Evolutionary conservation across 164 flowering plant genomes (phyloP).

Genomic region (Saururus chinensis): DNA sequence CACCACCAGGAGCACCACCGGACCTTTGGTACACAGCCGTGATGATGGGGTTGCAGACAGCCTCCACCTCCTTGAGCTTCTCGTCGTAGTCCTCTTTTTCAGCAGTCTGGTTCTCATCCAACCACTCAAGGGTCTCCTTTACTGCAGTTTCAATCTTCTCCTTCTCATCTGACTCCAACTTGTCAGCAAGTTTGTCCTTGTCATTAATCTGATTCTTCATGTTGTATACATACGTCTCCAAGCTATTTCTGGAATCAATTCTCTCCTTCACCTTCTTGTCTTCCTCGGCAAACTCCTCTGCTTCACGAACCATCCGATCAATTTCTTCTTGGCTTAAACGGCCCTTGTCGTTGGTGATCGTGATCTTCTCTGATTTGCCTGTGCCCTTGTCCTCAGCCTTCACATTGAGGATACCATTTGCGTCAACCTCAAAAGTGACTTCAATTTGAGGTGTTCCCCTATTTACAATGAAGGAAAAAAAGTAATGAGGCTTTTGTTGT

Average conservation of each 20-base stretch:
- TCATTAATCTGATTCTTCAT: conserved; percentile 76
- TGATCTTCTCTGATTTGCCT: conserved; percentile 70
- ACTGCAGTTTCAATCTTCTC: conserved; percentile 67
- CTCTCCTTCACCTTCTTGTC: conserved; percentile 83
- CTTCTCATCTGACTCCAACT: conserved; percentile 72
- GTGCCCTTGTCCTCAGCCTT: conserved; percentile 78
- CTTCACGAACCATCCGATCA: conserved; percentile 76
- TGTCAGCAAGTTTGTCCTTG: conserved; percentile 88
- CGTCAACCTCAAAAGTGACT: conserved; percentile 79
- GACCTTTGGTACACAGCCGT: conserved; percentile 71
- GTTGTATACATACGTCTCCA: conserved; percentile 74
- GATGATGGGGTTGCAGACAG: conserved; percentile 78
- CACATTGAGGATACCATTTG: conserved; percentile 74
- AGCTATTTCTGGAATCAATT: conserved; percentile 75
- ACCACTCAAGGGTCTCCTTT: conserved; percentile 79
- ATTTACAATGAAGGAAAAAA: conserved; percentile 11
- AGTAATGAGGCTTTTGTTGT: not conserved
- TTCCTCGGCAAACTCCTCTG: conserved; percentile 85
- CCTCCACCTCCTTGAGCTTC: conserved; percentile 80
- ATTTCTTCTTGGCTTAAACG: conserved; percentile 75
- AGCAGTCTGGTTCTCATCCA: conserved; percentile 71
- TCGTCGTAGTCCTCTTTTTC: conserved; percentile 83
- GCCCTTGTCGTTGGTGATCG: conserved; percentile 82
- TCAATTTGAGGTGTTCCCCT: conserved; percentile 89
- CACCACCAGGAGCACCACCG: conserved; percentile 64